Conservation (phyloP, 2,329 filamentous ascomycete genomes). For the Xylariaceae sp. region DNA sequence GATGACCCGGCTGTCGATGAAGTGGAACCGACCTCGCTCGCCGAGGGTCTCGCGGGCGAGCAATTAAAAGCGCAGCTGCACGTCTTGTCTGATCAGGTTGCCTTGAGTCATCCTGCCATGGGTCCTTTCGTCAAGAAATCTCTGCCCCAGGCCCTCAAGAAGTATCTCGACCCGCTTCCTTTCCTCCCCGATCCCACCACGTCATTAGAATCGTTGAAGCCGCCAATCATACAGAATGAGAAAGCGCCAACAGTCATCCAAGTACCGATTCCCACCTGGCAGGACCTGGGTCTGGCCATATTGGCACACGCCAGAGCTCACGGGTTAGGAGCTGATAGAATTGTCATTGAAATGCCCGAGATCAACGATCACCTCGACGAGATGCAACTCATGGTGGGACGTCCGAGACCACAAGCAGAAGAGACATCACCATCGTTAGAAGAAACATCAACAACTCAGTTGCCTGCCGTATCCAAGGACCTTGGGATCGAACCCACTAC, state of each 20-base stretch:
- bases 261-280: constrained; percentile 37
- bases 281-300: constrained; percentile 39
- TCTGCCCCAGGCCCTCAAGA: constrained; percentile 48
- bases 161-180: constrained; percentile 57
- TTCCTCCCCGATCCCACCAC: constrained; percentile 54
- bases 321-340: constrained; percentile 33
- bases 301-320: constrained; percentile 32
- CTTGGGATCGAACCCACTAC: constrained; percentile 38
- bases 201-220: constrained; percentile 11
- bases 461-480: constrained; percentile 25
- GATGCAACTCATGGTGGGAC: constrained; percentile 22
- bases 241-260: constrained; percentile 22
- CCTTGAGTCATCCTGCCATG: constrained; percentile 59
- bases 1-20: constrained; percentile 62
- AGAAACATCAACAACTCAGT: constrained; percentile 6
- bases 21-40: constrained; percentile 58
- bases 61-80: constrained; percentile 55
- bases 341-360: constrained; percentile 36
- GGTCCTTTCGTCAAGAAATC: constrained; percentile 50
- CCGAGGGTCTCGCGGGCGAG: constrained; percentile 60
- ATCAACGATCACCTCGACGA: constrained; percentile 30
- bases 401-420: constrained; percentile 15
- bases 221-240: no score
- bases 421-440: constrained; percentile 9
- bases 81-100: constrained; percentile 51